Conservation (phyloP, 768 basidiomycete genomes). For the Chalciporus piperatus region DNA sequence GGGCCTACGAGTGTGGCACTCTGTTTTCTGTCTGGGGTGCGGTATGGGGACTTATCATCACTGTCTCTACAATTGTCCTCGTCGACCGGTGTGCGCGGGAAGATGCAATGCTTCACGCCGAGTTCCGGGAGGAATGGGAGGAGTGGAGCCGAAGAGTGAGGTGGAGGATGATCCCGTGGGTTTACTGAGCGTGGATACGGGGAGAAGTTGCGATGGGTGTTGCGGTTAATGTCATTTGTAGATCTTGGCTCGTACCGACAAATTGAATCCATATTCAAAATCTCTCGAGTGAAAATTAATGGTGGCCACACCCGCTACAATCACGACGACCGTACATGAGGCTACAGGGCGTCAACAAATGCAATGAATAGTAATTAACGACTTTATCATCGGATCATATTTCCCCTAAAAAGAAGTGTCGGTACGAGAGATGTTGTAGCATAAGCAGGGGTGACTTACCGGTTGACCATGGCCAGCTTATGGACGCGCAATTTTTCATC, state of each 20-base stretch:
- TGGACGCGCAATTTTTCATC: conserved; percentile 63
- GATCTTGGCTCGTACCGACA: too few relatives aligned
- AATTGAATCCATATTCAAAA: too few relatives aligned
- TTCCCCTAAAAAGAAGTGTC: conserved; percentile 20
- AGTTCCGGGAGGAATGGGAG: conserved; percentile 15
- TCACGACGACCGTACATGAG: too few relatives aligned
- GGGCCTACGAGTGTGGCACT: conserved; percentile 11
- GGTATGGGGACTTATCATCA: conserved; percentile 1
- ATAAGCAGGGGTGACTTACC: conserved; percentile 45
- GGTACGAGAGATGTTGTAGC: not conserved
- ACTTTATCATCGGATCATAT: conserved; percentile 11
- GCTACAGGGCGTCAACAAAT: too few relatives aligned
- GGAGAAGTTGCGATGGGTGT: too few relatives aligned
- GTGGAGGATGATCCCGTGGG: conserved; percentile 11
- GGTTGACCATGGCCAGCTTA: conserved; percentile 69
- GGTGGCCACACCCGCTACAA: too few relatives aligned
- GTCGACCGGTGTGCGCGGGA: conserved; percentile 9
- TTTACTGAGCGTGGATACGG: conserved; percentile 4
- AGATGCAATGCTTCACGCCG: conserved; percentile 1
- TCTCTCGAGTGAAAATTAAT: too few relatives aligned
- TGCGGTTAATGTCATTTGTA: not conserved
- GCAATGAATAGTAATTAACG: too few relatives aligned
- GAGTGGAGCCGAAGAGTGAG: conserved; percentile 7
- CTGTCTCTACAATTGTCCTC: not conserved
- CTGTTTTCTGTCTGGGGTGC: conserved; percentile 6